phyloP scores from a whole-genome alignment of 345 rosid genomes.

The Populus davidiana region DNA sequence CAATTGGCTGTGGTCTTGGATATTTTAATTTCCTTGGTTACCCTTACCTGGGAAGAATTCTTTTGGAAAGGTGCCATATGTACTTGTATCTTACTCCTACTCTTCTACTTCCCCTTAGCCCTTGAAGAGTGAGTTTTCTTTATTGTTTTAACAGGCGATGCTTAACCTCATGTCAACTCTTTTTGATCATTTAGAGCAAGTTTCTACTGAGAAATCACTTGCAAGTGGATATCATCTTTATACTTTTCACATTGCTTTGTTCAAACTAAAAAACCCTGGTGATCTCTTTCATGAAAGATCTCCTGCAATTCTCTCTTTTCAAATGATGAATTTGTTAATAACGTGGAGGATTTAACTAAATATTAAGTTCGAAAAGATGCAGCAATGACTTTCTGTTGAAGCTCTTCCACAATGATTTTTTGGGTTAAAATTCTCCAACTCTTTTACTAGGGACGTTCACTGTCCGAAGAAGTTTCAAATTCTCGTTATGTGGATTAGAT shows the following conservation, averaged over 20 bases:
- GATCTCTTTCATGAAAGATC: neutral
- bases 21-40: neutral
- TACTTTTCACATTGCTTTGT: neutral
- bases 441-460: neutral
- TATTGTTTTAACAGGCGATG: neutral
- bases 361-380: neutral
- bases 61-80: neutral
- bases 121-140: neutral
- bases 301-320: neutral
- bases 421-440: neutral
- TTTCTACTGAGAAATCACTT: neutral
- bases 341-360: neutral
- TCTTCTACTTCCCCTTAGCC: neutral
- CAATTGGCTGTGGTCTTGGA: neutral
- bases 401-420: neutral
- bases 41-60: neutral
- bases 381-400: neutral
- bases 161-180: neutral
- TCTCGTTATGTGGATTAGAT: neutral
- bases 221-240: neutral
- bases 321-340: neutral
- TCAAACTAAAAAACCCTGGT: neutral
- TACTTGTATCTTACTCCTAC: neutral
- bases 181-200: neutral
- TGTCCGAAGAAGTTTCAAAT: neutral